Percentiles rank a stretch among this genome's conserved stretches.
phyloP scores from a whole-genome alignment of 768 basidiomycete genomes.

The Lactarius evosmus region DNA sequence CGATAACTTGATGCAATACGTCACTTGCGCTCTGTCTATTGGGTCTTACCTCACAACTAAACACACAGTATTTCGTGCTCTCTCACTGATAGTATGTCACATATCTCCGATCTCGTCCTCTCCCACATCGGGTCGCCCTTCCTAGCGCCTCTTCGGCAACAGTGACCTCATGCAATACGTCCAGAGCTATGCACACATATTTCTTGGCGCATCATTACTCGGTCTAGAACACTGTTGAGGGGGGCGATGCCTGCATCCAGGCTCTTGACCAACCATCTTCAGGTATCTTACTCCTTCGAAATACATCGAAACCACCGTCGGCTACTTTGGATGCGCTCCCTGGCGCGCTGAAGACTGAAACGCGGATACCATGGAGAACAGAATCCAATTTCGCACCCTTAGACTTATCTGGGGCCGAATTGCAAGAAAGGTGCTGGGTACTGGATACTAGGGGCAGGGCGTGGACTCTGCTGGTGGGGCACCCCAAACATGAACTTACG shows the following conservation, averaged over 20 bases:
- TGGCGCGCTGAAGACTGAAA: neutral
- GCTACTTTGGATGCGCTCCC: constrained; percentile 23
- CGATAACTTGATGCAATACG: constrained; percentile 1
- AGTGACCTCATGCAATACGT: neutral
- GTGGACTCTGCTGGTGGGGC: neutral
- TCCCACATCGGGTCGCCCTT: too few relatives aligned
- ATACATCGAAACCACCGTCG: constrained; percentile 29
- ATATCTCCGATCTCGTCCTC: too few relatives aligned
- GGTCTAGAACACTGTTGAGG: constrained; percentile 14
- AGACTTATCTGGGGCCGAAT: constrained; percentile 30
- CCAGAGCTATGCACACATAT: constrained; percentile 23
- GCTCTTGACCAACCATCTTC: constrained; percentile 27
- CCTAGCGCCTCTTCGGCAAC: too few relatives aligned
- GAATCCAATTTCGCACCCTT: constrained; percentile 31
- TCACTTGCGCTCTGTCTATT: too few relatives aligned
- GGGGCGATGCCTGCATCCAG: constrained; percentile 29
- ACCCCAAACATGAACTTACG: neutral
- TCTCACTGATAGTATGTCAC: too few relatives aligned
- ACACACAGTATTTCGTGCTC: too few relatives aligned
- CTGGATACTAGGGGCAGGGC: constrained; percentile 30
- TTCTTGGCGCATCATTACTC: constrained; percentile 15
- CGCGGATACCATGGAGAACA: constrained; percentile 21
- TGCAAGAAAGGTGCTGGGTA: constrained; percentile 27
- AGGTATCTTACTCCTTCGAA: constrained; percentile 5
- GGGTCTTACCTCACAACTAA: too few relatives aligned